Evolutionary conservation across 2,329 filamentous ascomycete species (phyloP).

Genomic region (Apiospora hydei): DNA sequence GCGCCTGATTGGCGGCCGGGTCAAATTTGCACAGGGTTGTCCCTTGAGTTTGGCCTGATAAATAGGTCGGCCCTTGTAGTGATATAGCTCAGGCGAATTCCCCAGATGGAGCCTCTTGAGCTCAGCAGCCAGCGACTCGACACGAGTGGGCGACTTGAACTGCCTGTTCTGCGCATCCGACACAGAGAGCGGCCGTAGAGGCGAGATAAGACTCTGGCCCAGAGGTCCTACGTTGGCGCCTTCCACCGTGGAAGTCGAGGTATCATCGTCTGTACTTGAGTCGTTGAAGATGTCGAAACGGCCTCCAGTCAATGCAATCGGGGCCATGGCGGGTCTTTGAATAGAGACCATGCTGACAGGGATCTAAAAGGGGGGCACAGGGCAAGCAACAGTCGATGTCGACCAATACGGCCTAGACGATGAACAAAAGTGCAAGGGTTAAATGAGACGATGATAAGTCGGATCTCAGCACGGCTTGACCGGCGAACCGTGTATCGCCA

Average conservation of each 20-base stretch:
- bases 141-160: constrained; percentile 32
- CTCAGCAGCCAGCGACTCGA: constrained; percentile 44
- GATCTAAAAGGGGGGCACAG: constrained; percentile 23
- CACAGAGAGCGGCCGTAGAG: constrained; percentile 41
- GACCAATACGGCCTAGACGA: constrained; percentile 26
- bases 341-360: constrained; percentile 24
- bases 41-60: constrained; percentile 32
- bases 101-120: constrained; percentile 43
- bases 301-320: constrained; percentile 31
- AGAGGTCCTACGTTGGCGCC: constrained; percentile 26
- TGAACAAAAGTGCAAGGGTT: constrained; percentile 33
- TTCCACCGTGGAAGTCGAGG: constrained; percentile 30
- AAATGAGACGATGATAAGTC: constrained; percentile 32
- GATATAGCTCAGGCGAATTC: constrained; percentile 30
- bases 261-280: constrained; percentile 33
- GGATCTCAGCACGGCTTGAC: constrained; percentile 30
- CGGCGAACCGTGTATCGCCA: not conserved
- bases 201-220: constrained; percentile 28
- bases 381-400: constrained; percentile 26
- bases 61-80: constrained; percentile 28
- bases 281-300: constrained; percentile 39
- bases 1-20: constrained; percentile 35
- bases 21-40: constrained; percentile 33
- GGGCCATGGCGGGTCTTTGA: constrained; percentile 25
- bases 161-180: constrained; percentile 40